Conservation (phyloP, 2,329 filamentous ascomycete species). For the Talaromyces atroroseus region DNA sequence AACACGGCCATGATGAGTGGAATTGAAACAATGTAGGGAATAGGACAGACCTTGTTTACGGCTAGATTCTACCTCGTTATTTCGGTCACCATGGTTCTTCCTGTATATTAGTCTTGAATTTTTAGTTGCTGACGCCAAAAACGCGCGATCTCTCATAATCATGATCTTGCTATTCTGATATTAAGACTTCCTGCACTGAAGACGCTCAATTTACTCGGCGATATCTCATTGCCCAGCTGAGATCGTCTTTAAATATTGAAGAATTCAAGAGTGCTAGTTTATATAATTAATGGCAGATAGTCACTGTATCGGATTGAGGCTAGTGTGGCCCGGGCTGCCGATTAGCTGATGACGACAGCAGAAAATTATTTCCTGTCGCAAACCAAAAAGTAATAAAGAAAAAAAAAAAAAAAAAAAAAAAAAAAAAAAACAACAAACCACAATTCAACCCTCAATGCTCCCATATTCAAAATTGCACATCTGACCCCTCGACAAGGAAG, state of each 20-base stretch:
- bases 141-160: not conserved
- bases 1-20: not conserved
- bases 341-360: too few species aligned
- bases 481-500: not conserved
- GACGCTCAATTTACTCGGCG: not conserved
- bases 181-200: not conserved
- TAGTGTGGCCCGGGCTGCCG: too few species aligned
- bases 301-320: too few species aligned
- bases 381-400: too few species aligned
- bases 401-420: too few species aligned
- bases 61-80: not conserved
- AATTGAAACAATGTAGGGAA: not conserved
- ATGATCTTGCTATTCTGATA: not conserved
- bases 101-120: slow-evolving; percentile 5
- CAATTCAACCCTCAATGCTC: not conserved
- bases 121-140: not conserved
- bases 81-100: not conserved
- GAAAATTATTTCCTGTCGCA: too few species aligned
- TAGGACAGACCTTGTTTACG: not conserved
- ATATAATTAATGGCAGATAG: too few species aligned
- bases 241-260: not conserved
- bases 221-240: not conserved
- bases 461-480: not conserved
- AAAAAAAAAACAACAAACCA: too few species aligned
- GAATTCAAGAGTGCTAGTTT: too few species aligned